Evolutionary conservation across 148 eudicot species (phyloP).

Genomic region (Gaultheria prostrata): DNA sequence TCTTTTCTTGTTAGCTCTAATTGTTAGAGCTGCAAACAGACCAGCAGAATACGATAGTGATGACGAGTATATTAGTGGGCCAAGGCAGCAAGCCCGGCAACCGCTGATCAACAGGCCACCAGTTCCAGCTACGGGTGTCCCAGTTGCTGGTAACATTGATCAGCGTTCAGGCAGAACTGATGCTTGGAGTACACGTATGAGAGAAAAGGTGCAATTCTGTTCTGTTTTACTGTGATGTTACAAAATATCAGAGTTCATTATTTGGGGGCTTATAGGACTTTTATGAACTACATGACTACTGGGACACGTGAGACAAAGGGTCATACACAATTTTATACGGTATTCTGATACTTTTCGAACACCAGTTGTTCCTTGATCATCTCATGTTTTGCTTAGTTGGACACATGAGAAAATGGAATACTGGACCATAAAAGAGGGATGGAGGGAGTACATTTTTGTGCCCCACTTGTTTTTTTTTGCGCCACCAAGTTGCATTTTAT

Average conservation of each 20-base stretch:
- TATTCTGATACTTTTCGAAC: neutral
- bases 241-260: neutral
- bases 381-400: neutral
- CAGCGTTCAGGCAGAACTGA: slow-evolving; percentile 76
- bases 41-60: slow-evolving; percentile 93
- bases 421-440: no score
- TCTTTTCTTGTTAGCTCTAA: slow-evolving; percentile 70
- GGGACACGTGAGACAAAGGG: neutral
- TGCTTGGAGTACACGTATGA: slow-evolving; percentile 99
- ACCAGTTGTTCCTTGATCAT: neutral
- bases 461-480: neutral
- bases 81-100: slow-evolving; percentile 79
- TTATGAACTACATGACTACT: neutral
- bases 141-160: slow-evolving; percentile 69
- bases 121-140: slow-evolving; percentile 62
- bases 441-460: slow-evolving; percentile 1
- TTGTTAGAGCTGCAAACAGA: slow-evolving; percentile 77
- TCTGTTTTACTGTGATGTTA: neutral
- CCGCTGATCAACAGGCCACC: slow-evolving; percentile 72
- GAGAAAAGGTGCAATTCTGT: slow-evolving; percentile 66
- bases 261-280: neutral
- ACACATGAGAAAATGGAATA: no score
- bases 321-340: neutral
- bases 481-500: neutral
- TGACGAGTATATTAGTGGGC: slow-evolving; percentile 74